Conservation (phyloP, 2,329 filamentous ascomycete species). For the Aspergillus sp. region DNA sequence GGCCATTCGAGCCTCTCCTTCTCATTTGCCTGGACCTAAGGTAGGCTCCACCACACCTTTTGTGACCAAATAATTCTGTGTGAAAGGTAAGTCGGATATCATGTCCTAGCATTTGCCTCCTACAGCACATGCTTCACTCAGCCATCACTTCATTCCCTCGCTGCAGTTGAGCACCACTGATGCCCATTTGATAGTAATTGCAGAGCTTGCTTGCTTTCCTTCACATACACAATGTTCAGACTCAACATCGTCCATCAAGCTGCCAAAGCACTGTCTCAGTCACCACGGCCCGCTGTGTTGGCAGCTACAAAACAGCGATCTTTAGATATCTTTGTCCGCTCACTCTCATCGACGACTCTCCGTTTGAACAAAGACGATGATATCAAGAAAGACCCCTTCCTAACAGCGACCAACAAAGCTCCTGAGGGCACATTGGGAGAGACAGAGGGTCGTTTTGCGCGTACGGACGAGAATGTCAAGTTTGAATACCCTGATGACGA, state of each 20-base stretch:
- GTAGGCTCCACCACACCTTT: neutral
- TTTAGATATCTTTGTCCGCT: constrained; percentile 23
- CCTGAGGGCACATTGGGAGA: constrained; percentile 33
- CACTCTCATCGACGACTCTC: constrained; percentile 33
- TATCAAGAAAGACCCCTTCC: constrained; percentile 27
- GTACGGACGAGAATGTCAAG: constrained; percentile 75
- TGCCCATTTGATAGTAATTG: neutral
- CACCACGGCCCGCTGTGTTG: constrained; percentile 22
- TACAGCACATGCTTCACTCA: neutral
- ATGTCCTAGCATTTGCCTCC: constrained; percentile 2
- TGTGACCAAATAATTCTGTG: neutral
- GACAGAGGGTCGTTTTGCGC: constrained; percentile 70
- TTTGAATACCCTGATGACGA: constrained; percentile 76
- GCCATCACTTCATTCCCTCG: neutral
- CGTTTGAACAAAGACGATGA: constrained; percentile 29
- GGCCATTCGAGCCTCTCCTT: neutral
- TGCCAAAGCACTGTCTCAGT: constrained; percentile 25
- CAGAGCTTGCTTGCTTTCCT: neutral
- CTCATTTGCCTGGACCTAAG: constrained; percentile 12
- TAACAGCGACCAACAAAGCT: constrained; percentile 34
- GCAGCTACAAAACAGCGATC: constrained; percentile 17
- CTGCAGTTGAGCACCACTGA: neutral
- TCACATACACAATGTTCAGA: constrained; percentile 30
- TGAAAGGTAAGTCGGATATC: neutral
- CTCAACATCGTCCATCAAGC: constrained; percentile 29